Base-by-base conservation (phyloP, 768 basidiomycete species). In the Phaeotremella fagi region DNA sequence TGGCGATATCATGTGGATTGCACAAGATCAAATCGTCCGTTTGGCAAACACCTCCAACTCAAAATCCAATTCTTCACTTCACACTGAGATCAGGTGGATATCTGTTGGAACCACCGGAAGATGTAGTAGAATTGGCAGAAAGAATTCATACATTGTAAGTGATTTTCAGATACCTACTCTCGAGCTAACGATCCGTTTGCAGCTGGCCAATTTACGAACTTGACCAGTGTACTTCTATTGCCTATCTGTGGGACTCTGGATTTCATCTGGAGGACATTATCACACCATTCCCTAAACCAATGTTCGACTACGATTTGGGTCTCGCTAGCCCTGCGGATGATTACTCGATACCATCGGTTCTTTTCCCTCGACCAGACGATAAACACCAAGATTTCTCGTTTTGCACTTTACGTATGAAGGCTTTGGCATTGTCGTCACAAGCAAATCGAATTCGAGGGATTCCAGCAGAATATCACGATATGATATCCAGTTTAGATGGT, bases 171-270 rank as follows among this genome's bases (percentile, higher is more conserved):
- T 15, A 9, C n/a, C 9, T 20, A 38, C 26, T 50, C 7, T 16
- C 16, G 7, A 33, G 31, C 31, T 33, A 33, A 33, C 7, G 23
- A 41, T 20, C 24, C 14, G 16, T 28, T 16, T 26, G 29, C 38
- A 66, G 64, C 49, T 66, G 64, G 64, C 33, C 45, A n/a, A 53
- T 62, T 11, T 66, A 44, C 37, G 45, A 50, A 15, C 25, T 55
- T 27, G 64, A 66, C 38, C 33, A 52, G 12, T 61, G 54, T 6
- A 47, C 58, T 0, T 31, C 61, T 12, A 57, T 61, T 18, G 57
- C 61, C 0, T 57, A 50, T 37, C 26, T 48, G n/a, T 66, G 57
- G 61, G 54, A 59, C 5, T 45, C 56, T 6, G 50, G 37, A 0
- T 55, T 66, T 25, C 41, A 43, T 16, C n/a, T 35, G 16, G 42